A percentile compares a stretch with the other conserved stretches of the same genome.
phyloP scores from a whole-genome alignment of 805 yeast species.

The Komagataella populi region DNA sequence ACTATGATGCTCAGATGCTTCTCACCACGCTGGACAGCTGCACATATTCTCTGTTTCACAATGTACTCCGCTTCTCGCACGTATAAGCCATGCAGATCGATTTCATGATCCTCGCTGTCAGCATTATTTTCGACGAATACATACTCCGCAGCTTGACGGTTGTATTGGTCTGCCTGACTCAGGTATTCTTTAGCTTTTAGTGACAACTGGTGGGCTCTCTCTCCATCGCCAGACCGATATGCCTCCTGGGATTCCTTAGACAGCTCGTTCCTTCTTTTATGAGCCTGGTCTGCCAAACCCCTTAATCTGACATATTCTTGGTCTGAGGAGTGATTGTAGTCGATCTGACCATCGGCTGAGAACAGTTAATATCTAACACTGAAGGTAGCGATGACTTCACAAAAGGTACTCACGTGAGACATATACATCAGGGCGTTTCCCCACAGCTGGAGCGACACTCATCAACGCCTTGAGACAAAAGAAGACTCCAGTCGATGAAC shows the following conservation, averaged over 20 bases:
- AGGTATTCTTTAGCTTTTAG: constrained; percentile 50
- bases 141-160: constrained; percentile 77
- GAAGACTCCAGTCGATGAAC: neutral
- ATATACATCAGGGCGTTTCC: neutral
- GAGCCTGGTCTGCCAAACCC: constrained; percentile 54
- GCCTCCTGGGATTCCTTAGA: constrained; percentile 67
- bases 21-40: constrained; percentile 45
- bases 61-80: constrained; percentile 81
- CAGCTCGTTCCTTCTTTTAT: constrained; percentile 36
- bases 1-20: constrained; percentile 67
- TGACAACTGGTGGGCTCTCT: constrained; percentile 59
- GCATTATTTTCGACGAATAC: constrained; percentile 81
- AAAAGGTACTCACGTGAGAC: neutral
- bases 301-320: constrained; percentile 49
- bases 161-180: constrained; percentile 51
- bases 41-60: constrained; percentile 59
- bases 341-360: constrained; percentile 17
- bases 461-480: neutral
- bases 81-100: constrained; percentile 84
- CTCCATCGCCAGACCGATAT: constrained; percentile 60
- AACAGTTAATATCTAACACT: neutral
- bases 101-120: constrained; percentile 76
- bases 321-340: constrained; percentile 67
- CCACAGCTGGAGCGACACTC: neutral
- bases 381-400: neutral